These are phyloP conservation scores for Luffa aegyptiaca DNA, from an alignment of 306 rosid species.

Conservation along the genomic window DNA sequence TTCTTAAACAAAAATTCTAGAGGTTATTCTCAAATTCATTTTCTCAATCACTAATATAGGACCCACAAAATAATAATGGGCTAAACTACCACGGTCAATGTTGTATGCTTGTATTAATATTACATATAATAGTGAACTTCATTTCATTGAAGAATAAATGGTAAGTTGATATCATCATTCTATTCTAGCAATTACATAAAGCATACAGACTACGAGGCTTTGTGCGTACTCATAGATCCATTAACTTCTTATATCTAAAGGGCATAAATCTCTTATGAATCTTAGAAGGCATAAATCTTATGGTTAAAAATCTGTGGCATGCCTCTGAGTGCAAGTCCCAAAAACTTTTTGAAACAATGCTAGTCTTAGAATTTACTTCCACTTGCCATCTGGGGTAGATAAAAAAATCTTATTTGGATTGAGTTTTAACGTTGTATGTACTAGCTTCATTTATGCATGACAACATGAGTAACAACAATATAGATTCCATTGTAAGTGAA, in stretches of 20 bases:
- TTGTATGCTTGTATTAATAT: background rate
- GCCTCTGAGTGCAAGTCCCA: background rate
- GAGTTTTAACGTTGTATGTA: background rate
- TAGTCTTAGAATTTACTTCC: background rate
- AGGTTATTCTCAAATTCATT: background rate
- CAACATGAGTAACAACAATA: background rate
- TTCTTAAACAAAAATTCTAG: background rate
- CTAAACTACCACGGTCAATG: background rate
- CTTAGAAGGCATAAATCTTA: background rate
- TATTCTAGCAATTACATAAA: background rate
- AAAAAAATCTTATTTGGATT: background rate
- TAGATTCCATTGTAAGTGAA: no score
- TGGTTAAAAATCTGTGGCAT: background rate
- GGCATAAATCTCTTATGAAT: background rate
- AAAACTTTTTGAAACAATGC: background rate
- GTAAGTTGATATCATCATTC: background rate
- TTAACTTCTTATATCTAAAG: background rate
- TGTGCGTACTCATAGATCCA: background rate
- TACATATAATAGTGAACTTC: background rate
- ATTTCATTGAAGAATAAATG: background rate
- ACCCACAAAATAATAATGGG: background rate
- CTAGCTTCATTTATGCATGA: background rate
- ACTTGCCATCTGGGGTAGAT: background rate
- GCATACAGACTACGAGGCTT: background rate
- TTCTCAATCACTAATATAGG: background rate